Conservation (phyloP, 345 rosid species). For the Eucalyptus pauciflora region DNA sequence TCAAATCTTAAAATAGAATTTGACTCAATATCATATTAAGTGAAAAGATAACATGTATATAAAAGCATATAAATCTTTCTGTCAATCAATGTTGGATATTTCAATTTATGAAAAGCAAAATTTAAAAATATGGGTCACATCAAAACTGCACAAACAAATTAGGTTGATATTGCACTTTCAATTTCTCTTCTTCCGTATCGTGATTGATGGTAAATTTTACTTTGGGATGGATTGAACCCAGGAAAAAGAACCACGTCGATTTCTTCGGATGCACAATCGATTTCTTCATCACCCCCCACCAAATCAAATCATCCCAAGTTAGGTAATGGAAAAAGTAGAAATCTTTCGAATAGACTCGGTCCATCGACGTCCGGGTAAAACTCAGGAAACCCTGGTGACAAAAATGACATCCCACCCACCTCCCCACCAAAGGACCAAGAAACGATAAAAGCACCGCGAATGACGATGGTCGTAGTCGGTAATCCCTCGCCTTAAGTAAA, state of each 20-base stretch:
- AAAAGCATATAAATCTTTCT: fast-evolving
- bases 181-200: neutral
- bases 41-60: too few relatives aligned
- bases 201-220: neutral
- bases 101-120: neutral
- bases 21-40: too few relatives aligned
- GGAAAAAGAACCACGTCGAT: neutral
- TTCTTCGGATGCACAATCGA: neutral
- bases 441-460: neutral
- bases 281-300: neutral
- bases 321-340: neutral
- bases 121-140: too few relatives aligned
- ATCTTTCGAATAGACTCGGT: neutral
- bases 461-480: neutral
- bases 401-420: neutral
- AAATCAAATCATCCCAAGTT: neutral
- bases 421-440: neutral
- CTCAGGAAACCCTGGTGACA: neutral
- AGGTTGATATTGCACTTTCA: neutral
- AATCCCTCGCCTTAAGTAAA: neutral
- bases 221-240: neutral
- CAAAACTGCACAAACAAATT: too few relatives aligned
- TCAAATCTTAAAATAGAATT: neutral
- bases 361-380: neutral
- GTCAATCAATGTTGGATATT: neutral